Percentiles rank a stretch among this genome's conserved stretches.
Conservation (phyloP, 805 yeast species). For the Tetrapisispora taiwanensis region DNA sequence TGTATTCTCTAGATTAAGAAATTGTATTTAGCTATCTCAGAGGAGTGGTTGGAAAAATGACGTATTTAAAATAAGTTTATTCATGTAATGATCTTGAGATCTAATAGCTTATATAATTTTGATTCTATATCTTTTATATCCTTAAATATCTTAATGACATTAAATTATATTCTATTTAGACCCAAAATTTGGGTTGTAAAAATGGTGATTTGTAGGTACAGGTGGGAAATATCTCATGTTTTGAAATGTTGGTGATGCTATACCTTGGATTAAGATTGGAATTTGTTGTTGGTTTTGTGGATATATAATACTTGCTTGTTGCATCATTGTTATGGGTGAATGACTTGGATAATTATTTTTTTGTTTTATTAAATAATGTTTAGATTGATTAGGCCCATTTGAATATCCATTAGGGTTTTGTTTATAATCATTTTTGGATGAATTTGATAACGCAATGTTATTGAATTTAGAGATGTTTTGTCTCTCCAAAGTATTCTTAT, state of each 20-base stretch:
- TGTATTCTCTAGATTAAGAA: no score
- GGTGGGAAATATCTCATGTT: background rate
- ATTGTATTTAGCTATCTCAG: no score
- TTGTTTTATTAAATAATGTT: background rate
- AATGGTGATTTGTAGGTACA: background rate
- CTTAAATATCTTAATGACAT: no score
- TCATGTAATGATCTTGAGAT: no score
- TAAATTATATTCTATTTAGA: background rate
- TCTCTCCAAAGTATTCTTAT: background rate
- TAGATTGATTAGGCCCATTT: background rate
- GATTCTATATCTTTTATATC: no score
- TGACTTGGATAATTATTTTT: background rate
- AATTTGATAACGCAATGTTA: background rate
- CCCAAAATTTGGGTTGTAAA: background rate
- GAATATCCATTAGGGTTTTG: background rate
- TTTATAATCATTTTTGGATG: background rate
- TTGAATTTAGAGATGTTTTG: background rate
- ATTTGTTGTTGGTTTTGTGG: constrained; percentile 1
- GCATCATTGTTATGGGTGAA: background rate
- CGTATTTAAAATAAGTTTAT: no score
- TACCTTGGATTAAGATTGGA: background rate
- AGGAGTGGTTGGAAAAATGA: no score
- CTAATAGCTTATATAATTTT: no score
- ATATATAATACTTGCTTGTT: background rate
- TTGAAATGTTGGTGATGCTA: background rate